Evolutionary conservation across 2,329 filamentous ascomycete species (phyloP).

Genomic region (Venturia carpophila): DNA sequence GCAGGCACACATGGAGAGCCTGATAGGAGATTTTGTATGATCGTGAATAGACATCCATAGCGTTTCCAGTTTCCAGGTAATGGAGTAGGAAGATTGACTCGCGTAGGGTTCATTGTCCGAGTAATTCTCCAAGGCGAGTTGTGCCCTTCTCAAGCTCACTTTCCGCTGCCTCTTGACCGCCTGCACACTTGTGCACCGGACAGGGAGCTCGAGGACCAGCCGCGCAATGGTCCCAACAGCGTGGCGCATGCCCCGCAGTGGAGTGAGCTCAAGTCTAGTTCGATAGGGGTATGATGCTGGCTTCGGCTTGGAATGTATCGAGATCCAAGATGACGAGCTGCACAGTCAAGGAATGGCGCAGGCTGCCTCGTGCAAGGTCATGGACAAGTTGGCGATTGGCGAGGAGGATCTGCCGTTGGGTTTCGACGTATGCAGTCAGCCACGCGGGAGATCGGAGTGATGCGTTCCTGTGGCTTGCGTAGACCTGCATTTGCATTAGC

Average conservation of each 20-base stretch:
- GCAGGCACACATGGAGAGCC: too few species aligned
- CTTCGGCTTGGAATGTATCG: neutral
- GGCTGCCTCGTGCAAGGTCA: conserved; percentile 8
- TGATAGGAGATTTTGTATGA: too few species aligned
- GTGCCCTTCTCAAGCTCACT: neutral
- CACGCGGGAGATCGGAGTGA: neutral
- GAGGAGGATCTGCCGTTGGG: neutral
- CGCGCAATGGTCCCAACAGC: conserved; percentile 1
- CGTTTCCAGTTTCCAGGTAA: too few species aligned
- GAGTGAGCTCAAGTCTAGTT: conserved; percentile 3
- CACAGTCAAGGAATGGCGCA: conserved; percentile 9
- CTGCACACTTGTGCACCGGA: neutral
- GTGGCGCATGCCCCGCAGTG: conserved; percentile 6
- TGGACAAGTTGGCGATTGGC: conserved; percentile 5
- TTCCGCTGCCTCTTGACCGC: neutral
- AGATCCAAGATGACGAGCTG: conserved; percentile 13
- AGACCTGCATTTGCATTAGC: neutral
- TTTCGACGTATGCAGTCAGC: conserved; percentile 2
- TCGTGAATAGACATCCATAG: too few species aligned
- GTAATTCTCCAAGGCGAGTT: neutral
- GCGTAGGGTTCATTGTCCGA: neutral
- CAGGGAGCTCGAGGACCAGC: neutral
- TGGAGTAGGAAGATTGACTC: neutral
- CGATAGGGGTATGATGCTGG: conserved; percentile 3
- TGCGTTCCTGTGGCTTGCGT: conserved; percentile 8